Evolutionary conservation across 2,329 filamentous ascomycete genomes (phyloP), one percentile per base, ranked within the genome.

Genomic region (Claviceps paspali): DNA sequence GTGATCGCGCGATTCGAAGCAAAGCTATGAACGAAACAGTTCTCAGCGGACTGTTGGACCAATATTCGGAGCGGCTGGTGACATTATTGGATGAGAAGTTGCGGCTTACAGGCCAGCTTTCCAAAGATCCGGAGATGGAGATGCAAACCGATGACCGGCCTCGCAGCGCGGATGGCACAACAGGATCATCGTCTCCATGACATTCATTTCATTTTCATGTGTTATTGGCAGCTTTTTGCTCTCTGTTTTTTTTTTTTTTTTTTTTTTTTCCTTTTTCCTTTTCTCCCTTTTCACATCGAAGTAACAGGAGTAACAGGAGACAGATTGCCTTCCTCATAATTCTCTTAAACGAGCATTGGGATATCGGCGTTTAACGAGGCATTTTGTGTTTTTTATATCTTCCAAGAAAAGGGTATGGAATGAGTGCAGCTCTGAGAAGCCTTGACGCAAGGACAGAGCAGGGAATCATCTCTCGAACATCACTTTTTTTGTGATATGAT

Each of bases 21-120:
- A 61, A 66, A 51, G 59, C 63, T 1, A 63, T 76, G 52, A 72
- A 67, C 44, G 74, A 77, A 48, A 68, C 65, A 14, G 62, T 72
- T 34, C 58, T 81, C 24, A 71, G 66, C 29, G 77, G 76, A 35
- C 58, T 86, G 31, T 60, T 87, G 6, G 82, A 85, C 46, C 74
- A 83, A 56, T 85, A 85, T 49, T 82, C 79, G 2, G 79, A 84
- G 49, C 68, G 76, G 41, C 61, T 87, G 33, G 73, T 84, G 5
- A 73, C 66, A 32, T 66, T 85, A 55, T 64, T 87, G 31, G 80
- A 86, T 45, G 76, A 84, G 54, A 82, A 80, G 53, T 65, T 85
- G 35, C 61, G 67, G 33, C 55, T 76, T 24, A 64, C 52, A 8
- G 59, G 54, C 48, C 52, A 58, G 24, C 48, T 52, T 26, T 27